Evolutionary conservation across 2,329 filamentous ascomycete species (phyloP).

Genomic region (Penicillium sp.): DNA sequence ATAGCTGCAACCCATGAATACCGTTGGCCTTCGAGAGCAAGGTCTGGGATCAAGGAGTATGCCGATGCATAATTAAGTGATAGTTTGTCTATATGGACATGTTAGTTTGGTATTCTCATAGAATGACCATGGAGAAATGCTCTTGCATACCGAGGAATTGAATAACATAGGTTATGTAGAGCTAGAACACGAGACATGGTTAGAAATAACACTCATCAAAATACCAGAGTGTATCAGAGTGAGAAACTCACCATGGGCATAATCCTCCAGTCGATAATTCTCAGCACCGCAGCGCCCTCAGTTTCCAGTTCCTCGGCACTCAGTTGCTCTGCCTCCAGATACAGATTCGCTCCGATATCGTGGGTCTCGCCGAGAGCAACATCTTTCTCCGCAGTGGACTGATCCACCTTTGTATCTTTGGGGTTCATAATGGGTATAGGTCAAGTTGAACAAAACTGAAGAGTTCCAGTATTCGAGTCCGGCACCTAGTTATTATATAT

Average conservation of each 20-base stretch:
- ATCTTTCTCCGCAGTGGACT: constrained; percentile 21
- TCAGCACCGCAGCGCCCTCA: constrained; percentile 44
- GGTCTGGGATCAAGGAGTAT: constrained; percentile 46
- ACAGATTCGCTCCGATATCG: constrained; percentile 50
- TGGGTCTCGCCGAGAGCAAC: constrained; percentile 23
- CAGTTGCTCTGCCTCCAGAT: constrained; percentile 46
- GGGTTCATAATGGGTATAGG: neutral
- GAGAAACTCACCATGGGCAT: constrained; percentile 45
- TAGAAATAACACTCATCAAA: constrained; percentile 11
- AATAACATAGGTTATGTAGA: constrained; percentile 46
- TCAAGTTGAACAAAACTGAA: neutral
- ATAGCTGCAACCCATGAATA: constrained; percentile 50
- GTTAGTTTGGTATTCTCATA: neutral
- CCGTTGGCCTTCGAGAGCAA: constrained; percentile 43
- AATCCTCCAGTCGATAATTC: constrained; percentile 49
- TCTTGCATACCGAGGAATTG: constrained; percentile 44
- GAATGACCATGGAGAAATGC: neutral
- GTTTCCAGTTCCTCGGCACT: constrained; percentile 46
- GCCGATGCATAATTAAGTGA: constrained; percentile 41
- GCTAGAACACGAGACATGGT: constrained; percentile 18
- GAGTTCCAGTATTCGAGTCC: neutral
- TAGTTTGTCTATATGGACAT: constrained; percentile 24
- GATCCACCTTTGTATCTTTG: constrained; percentile 22
- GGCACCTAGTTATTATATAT: neutral
- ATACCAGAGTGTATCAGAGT: neutral